Base-by-base conservation (phyloP, 805 yeast genomes). In the Sungouiella blattae region DNA sequence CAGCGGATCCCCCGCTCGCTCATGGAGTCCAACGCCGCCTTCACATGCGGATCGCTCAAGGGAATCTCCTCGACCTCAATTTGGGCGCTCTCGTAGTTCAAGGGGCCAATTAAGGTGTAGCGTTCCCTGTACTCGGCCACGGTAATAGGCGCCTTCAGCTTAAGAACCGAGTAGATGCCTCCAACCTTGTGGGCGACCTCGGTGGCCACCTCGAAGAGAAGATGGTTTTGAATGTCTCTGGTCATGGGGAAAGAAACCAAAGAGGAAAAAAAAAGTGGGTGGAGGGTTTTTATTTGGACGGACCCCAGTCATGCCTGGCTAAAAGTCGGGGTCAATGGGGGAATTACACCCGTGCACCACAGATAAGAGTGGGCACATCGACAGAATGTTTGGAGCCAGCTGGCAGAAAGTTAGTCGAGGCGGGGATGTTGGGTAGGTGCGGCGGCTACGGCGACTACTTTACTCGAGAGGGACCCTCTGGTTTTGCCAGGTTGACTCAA, bases 151-250 rank as follows among this genome's bases (percentile, higher is more conserved):
- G 97, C 97, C 63, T 91, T 91, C 8, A 96, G 87, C 60, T 93
- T 93, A 55, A 91, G 74, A 34, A 91, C 98, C 5, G 98, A 89
- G 67, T 91, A 91, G 59, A 91, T 91, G 24, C 98, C 98, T 33
- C 98, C 98, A 15, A 91, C 98, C 52, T 94, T 74, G 69, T 93
- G 89, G 52, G 98, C 98, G 33, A 91, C 97, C 60, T 91, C 98
- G 2, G 98, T 91, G 43, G 98, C 95, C 29, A 87, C 83, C 67
- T 91, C 98, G 55, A 91, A 88, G 32, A 93, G 73, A 36, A 89
- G 69, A 57, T 87, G 96, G 59, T 86, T 82, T 52, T 83, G 78
- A 43, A 91, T 80, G 69, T 87, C 96, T 64, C 98, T 77, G 20
- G 83, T 67, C 87, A 83, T 83, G 14, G 32, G 5, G 12, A 6